These are phyloP conservation scores for Cordyceps militaris DNA, from an alignment of 2,329 filamentous ascomycete genomes.

Conservation along the genomic window DNA sequence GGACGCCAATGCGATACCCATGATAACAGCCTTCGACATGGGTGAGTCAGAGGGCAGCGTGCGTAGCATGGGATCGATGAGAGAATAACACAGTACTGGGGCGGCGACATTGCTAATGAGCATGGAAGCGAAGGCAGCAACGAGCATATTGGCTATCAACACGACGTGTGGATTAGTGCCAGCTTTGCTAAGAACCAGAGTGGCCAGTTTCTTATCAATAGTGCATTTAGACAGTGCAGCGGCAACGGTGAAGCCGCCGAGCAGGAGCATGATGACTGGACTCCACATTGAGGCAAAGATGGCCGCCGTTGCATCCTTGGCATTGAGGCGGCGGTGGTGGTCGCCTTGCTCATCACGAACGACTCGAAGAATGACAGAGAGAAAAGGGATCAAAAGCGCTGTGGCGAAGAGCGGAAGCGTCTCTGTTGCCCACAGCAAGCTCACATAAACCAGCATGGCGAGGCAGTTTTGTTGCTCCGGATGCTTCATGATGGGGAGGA, in stretches of 20 bases:
- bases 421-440: slow-evolving; percentile 93
- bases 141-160: slow-evolving; percentile 95
- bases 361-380: slow-evolving; percentile 80
- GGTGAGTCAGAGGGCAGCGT: slow-evolving; percentile 83
- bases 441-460: slow-evolving; percentile 88
- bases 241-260: slow-evolving; percentile 93
- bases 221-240: slow-evolving; percentile 94
- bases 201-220: slow-evolving; percentile 95
- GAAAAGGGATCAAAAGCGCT: slow-evolving; percentile 85
- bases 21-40: slow-evolving; percentile 91
- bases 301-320: slow-evolving; percentile 73
- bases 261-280: slow-evolving; percentile 93
- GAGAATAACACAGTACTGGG: slow-evolving; percentile 93
- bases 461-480: slow-evolving; percentile 94
- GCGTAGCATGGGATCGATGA: slow-evolving; percentile 94
- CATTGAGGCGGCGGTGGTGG: slow-evolving; percentile 62
- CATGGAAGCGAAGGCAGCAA: slow-evolving; percentile 96
- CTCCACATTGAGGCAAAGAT: slow-evolving; percentile 98
- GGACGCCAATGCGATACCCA: slow-evolving; percentile 89
- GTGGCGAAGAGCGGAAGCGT: slow-evolving; percentile 97
- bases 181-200: slow-evolving; percentile 91
- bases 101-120: slow-evolving; percentile 98
- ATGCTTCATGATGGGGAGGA: slow-evolving; percentile 73
- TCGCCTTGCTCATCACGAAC: slow-evolving; percentile 63
- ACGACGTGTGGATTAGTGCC: slow-evolving; percentile 86